Evolutionary conservation across 345 rosid genomes (phyloP).

Genomic region (Cardamine chenopodiifolia): DNA sequence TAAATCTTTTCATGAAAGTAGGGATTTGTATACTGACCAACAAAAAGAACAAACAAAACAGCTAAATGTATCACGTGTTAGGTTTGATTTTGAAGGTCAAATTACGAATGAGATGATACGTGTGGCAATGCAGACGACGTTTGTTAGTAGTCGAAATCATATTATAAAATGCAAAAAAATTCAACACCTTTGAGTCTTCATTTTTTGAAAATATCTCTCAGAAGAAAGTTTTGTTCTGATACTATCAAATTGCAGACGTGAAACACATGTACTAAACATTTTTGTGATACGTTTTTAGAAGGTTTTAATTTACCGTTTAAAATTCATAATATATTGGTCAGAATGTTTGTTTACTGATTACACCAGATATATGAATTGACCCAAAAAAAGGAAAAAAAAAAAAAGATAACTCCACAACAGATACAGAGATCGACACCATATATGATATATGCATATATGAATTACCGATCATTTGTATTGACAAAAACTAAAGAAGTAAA

Average conservation of each 20-base stretch:
- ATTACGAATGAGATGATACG: slow-evolving; percentile 33
- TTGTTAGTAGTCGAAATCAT: slow-evolving; percentile 36
- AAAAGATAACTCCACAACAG: neutral
- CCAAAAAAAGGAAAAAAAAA: no score
- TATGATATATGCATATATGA: no score
- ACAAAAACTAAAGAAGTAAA: slow-evolving; percentile 12
- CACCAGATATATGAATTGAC: neutral
- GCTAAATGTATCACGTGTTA: slow-evolving; percentile 35
- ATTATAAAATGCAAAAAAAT: neutral
- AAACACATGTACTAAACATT: slow-evolving; percentile 3
- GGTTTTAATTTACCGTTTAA: neutral
- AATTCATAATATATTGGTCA: neutral
- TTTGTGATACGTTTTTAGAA: neutral
- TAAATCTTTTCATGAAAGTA: slow-evolving; percentile 11
- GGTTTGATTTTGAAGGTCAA: slow-evolving; percentile 38
- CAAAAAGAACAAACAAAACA: slow-evolving; percentile 35
- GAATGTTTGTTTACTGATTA: neutral
- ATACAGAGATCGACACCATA: neutral
- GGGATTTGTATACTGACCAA: slow-evolving; percentile 16
- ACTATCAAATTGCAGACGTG: neutral
- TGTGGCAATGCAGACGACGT: slow-evolving; percentile 30
- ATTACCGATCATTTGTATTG: neutral
- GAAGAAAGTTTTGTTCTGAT: neutral
- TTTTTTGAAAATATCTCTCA: neutral
- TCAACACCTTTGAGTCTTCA: slow-evolving; percentile 33